Base-by-base conservation (phyloP, 805 yeast species). In the Candida suzukii region DNA sequence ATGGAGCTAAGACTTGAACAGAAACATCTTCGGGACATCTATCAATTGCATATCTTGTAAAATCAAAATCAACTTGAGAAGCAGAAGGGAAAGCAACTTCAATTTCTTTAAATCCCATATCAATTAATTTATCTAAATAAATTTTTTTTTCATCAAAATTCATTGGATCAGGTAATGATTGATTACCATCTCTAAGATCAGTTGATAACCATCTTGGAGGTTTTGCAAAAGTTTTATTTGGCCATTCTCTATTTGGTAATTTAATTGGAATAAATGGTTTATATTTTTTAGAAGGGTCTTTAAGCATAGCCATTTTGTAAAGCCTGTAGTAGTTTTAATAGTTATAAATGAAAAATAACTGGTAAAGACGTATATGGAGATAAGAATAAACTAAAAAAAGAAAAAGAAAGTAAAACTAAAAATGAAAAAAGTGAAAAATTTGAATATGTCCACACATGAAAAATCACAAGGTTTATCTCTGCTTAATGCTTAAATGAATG, bases 121-220 rank as follows among this genome's bases (percentile, higher is more conserved):
- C 83, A 14, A 83, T 72, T 33, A 84, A 67, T 57, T 82, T 80
- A 41, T 74, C 64, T 59, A 83, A 83, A 62, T 80, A 84, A 41
- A 68, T 74, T 54, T 79, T 79, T 63, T 84, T 84, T 53, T 84
- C 90, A n/a, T 67, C 80, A 34, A 83, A 68, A n/a, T 83, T 70
- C 95, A 84, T 84, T 41, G 93, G 95, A 56, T 84, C 93, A 0
- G 93, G 91, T 50, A 84, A 70, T 6, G 90, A 80, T 64, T 84
- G 93, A 61, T 84, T 84, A 26, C 95, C 95, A 56, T 84, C 95
- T 53, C 95, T 73, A 46, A 84, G 69, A 55, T 85, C 95, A 3
- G 95, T 84, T 18, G 90, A 80, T 37, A 85, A 67, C 93, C 93
- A 84, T 50, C 93, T 68, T 18, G 95, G 95, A 3, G 88, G 74